Conservation (phyloP, 345 rosid species). For the Bretschneidera sinensis region DNA sequence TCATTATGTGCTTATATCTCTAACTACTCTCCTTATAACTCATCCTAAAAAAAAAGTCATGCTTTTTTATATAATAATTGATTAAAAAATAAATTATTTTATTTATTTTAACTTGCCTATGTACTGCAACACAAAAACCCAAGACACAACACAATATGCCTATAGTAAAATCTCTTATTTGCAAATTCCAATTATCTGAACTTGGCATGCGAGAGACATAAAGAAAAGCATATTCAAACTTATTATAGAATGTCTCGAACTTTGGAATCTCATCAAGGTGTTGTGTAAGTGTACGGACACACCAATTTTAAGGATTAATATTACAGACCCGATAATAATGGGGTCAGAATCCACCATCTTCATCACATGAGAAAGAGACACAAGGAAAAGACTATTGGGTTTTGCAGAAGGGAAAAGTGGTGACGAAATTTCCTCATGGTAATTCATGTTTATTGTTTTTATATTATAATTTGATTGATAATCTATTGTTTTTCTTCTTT, state of each 20-base stretch:
- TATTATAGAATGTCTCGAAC: constrained; percentile 26
- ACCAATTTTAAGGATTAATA: neutral
- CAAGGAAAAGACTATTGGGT: neutral
- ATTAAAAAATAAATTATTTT: too few species aligned
- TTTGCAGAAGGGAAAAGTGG: neutral
- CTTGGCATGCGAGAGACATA: constrained; percentile 20
- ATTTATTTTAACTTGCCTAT: too few species aligned
- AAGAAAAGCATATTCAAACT: constrained; percentile 5
- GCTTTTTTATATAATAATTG: too few species aligned
- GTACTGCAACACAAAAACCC: too few species aligned
- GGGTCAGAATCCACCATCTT: constrained; percentile 7
- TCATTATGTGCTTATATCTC: too few species aligned
- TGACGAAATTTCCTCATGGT: constrained; percentile 8
- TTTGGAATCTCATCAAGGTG: neutral
- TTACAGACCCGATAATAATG: constrained; percentile 20
- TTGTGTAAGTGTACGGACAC: constrained; percentile 12
- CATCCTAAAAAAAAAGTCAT: too few species aligned
- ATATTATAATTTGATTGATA: neutral
- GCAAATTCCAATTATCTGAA: constrained; percentile 6
- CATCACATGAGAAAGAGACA: constrained; percentile 15
- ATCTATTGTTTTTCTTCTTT: neutral
- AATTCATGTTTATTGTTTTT: neutral
- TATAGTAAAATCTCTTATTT: neutral
- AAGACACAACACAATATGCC: too few species aligned
- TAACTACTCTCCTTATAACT: too few species aligned